Percentiles rank a stretch among this genome's conserved stretches.
phyloP scores from a whole-genome alignment of 1,284 basidiomycete species.

The Apiotrichum porosum region DNA sequence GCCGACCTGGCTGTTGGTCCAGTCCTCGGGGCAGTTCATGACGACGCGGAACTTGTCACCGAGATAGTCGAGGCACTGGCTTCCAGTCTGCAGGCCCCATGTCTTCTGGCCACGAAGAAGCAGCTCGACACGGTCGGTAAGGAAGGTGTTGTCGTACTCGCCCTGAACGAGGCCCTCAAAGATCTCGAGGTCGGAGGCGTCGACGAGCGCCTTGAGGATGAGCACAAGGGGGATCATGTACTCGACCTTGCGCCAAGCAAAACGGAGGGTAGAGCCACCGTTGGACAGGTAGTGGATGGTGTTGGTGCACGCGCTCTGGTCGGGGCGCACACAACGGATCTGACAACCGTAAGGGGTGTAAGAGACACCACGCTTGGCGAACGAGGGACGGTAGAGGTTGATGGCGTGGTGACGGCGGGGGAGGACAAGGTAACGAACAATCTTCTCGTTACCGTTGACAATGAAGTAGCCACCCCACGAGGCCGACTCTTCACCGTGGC shows the following conservation, averaged over 20 bases:
- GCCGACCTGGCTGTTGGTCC: slow-evolving; percentile 79
- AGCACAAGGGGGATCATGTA: slow-evolving; percentile 98
- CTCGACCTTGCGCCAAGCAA: slow-evolving; percentile 97
- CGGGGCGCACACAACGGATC: slow-evolving; percentile 87
- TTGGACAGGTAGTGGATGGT: slow-evolving; percentile 95
- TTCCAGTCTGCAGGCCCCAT: slow-evolving; percentile 81
- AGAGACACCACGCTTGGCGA: slow-evolving; percentile 89
- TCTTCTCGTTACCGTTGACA: slow-evolving; percentile 97
- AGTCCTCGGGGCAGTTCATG: slow-evolving; percentile 86
- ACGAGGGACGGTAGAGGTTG: slow-evolving; percentile 71
- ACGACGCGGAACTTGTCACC: slow-evolving; percentile 97
- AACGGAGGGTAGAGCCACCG: slow-evolving; percentile 90
- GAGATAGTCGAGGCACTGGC: slow-evolving; percentile 92
- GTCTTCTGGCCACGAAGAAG: slow-evolving; percentile 94
- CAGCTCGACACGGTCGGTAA: slow-evolving; percentile 97
- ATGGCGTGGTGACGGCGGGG: slow-evolving; percentile 64
- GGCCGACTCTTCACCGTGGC: slow-evolving; percentile 90
- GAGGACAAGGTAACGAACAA: slow-evolving; percentile 85
- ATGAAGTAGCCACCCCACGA: slow-evolving; percentile 99
- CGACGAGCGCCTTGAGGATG: slow-evolving; percentile 89
- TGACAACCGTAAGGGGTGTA: slow-evolving; percentile 93
- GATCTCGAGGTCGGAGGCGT: slow-evolving; percentile 93
- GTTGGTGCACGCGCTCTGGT: slow-evolving; percentile 90
- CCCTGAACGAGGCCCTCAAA: slow-evolving; percentile 97
- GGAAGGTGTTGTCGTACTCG: slow-evolving; percentile 94